Base-by-base conservation (phyloP, 371 early-diverging fungal species). In the Mucor ambiguus region DNA sequence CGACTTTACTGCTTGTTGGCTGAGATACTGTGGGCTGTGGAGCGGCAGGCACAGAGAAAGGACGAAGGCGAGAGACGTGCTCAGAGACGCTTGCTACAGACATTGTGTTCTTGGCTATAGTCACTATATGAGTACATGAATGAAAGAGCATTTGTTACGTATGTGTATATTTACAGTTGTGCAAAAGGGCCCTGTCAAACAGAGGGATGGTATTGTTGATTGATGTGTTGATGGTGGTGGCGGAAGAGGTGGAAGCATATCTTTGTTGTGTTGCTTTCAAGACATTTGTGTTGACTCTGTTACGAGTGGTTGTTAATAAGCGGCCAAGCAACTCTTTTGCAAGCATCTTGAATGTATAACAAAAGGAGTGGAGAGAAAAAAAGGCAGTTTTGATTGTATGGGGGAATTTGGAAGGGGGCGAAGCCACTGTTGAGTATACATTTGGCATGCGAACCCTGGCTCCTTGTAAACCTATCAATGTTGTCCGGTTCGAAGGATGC, bases 21-120 rank as follows among this genome's bases (percentile, higher is more conserved):
- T 69, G 67, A 52, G 71, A 65, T 16, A 63, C 49, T 9, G 57
- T 57, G 35, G 75, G 75, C 48, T 70, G 72, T 58, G 81, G 81
- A 30, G 75, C 72, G 56, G 77, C 67, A 48, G 82, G 82, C 8
- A 67, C 71, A 14, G 63, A 68, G 60, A 81, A 82, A 20, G 82
- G 82, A 20, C 72, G 77, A 56, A 79, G 63, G 22, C 69, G 64
- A 35, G 82, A 72, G 44, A 79, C 62, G 65, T 81, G 68, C 29
- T 78, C 73, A 3, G 78, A 67, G 12, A 81, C 67, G 33, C 66
- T 57, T 14, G 69, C 65, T 24, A 58, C 54, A 24, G 71, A 55
- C 16, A 57, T 43, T 35, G 72, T 30, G 37, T 68, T 61, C 49
- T 67, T 71, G 29, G 64, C 72, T 68, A 72, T 18, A 26, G 18